Base-by-base conservation (phyloP, 2,329 filamentous ascomycete genomes). In the Exserohilum turcica region DNA sequence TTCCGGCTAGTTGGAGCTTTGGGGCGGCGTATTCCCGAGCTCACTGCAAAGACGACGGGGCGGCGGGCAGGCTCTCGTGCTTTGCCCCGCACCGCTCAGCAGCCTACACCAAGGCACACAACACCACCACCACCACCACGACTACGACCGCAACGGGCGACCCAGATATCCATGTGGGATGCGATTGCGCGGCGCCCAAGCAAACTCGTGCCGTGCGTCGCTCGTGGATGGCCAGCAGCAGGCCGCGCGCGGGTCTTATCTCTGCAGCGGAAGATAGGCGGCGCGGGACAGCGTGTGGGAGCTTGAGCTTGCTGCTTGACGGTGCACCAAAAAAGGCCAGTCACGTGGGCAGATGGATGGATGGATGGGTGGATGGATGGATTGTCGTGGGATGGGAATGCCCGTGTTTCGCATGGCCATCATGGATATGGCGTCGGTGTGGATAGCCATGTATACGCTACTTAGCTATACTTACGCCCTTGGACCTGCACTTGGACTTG, bases 71-170 rank as follows among this genome's bases (percentile, higher is more conserved):
- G 33, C 47, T 52, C 42, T 43, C 45, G 43, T 53, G 19, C 21
- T 24, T 24, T 24, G 4, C 44, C 61, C 60, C 61, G n/a, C n/a
- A n/a, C n/a, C 58, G 63, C 66, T 61, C 64, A 42, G 39, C 49
- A 43, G 24, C 32, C 28, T 18, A 7, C 21, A 7, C 4, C 7
- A 48, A 58, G 57, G 56, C 57, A 55, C 55, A 36, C 45, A 12
- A 19, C 13, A 43, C 27, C n/a, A 29, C 38, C 3, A 29, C 39
- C 8, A 19, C 37, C 6, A 27, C 18, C 12, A 18, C 39, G 10
- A 19, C 28, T 21, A 15, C 15, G 10, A 31, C 19, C 16, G 50
- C 49, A 33, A 36, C 31, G 33, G 36, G 24, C 43, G 33, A 36
- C 49, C 39, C 18, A 45, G 35, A 31, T 40, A 43, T 28, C 27